phyloP scores from a whole-genome alignment of 2,329 filamentous ascomycete genomes.

The Stemphylium lycopersici region DNA sequence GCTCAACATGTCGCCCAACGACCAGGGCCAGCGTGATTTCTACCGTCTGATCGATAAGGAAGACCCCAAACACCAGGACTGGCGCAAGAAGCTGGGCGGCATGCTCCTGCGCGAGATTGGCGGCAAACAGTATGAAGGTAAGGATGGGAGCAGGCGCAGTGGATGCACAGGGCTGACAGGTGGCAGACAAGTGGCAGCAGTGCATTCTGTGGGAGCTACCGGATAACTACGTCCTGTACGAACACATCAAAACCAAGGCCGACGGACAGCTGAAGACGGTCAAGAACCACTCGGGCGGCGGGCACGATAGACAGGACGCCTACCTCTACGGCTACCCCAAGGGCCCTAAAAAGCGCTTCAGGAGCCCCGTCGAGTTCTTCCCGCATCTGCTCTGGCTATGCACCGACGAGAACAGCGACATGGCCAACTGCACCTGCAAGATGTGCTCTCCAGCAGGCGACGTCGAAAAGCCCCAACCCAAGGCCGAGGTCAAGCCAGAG shows the following conservation, averaged over 20 bases:
- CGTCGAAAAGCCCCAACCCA: slow-evolving; percentile 42
- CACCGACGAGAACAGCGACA: slow-evolving; percentile 59
- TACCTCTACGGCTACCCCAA: slow-evolving; percentile 66
- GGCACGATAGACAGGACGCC: slow-evolving; percentile 63
- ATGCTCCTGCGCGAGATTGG: slow-evolving; percentile 62
- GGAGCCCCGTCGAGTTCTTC: slow-evolving; percentile 66
- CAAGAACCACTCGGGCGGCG: slow-evolving; percentile 57
- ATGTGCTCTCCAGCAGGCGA: slow-evolving; percentile 60
- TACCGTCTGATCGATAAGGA: slow-evolving; percentile 59
- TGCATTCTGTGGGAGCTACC: slow-evolving; percentile 62
- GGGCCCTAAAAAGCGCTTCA: slow-evolving; percentile 62
- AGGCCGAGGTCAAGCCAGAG: slow-evolving; percentile 31
- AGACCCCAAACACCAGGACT: slow-evolving; percentile 62
- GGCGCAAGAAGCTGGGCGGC: slow-evolving; percentile 64
- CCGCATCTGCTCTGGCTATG: slow-evolving; percentile 64
- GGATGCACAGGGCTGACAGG: slow-evolving; percentile 41
- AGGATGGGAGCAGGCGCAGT: neutral
- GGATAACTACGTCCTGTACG: slow-evolving; percentile 63
- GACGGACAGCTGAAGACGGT: slow-evolving; percentile 56
- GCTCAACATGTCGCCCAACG: slow-evolving; percentile 59
- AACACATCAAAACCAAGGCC: slow-evolving; percentile 62
- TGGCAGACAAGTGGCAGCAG: slow-evolving; percentile 43
- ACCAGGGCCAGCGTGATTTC: slow-evolving; percentile 61
- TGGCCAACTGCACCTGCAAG: slow-evolving; percentile 63
- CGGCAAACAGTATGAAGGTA: slow-evolving; percentile 42